Base-by-base conservation (phyloP, 768 basidiomycete species). In the Kwoniella europaea region DNA sequence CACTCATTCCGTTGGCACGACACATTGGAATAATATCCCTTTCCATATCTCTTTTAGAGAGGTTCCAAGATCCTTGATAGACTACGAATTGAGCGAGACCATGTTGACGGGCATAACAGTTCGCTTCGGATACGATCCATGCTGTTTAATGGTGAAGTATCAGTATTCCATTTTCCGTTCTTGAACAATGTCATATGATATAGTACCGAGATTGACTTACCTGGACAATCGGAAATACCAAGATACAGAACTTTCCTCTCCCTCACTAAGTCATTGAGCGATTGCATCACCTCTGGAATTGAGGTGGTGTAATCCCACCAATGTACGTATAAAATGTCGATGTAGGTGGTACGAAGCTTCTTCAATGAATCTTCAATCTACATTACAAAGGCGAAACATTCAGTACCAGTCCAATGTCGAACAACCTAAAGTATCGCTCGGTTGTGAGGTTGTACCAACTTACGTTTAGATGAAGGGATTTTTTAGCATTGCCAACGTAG, bases 201-300 rank as follows among this genome's bases (percentile, higher is more conserved):
- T n/a, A 27, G 27, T 27, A 61, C n/a, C 1, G 46, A 16, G 15
- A 22, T 22, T 24, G 20, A 57, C 22, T 29, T 20, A 70, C 69
- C 69, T 35, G 76, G 78, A 3, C 69, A 73, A 57, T 79, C 78
- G 24, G 76, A 79, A 10, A 77, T 64, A 68, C 78, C 78, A n/a
- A 79, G 70, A 44, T 77, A 77, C 58, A 79, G 46, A 4, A 79
- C 78, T 72, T 89, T 88, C 16, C 88, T 86, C 35, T 83, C 75
- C 9, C 78, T 79, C 41, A 89, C 87, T 43, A 89, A 85, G n/a
- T 84, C 81, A 71, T 90, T 87, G 6, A 90, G 82, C 7, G 84
- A 79, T 52, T 86, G 85, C 88, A 90, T 88, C 50, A 89, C 82
- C 78, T 90, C 89, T 77, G 87, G 86, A 56, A 90, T 84, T 20